A percentile compares a stretch with the other conserved stretches of the same genome.
Evolutionary conservation across 2,329 filamentous ascomycete species (phyloP).

Genomic region (Cordyceps tenuipes): DNA sequence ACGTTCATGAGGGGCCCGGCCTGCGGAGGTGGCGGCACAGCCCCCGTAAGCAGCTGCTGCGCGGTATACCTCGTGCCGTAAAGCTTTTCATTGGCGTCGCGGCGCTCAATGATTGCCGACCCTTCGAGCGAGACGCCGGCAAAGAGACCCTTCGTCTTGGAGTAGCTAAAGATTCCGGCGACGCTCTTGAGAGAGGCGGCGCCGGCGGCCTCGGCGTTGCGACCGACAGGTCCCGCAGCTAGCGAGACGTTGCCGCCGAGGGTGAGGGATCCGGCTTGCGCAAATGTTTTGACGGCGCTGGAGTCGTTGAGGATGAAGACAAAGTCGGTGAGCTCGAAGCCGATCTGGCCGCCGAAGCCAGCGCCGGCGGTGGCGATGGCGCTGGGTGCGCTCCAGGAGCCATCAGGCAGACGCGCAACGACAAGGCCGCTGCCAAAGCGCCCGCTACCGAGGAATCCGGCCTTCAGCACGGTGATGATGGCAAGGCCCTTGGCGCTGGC

Average conservation of each 20-base stretch:
- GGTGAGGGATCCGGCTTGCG: slow-evolving; percentile 83
- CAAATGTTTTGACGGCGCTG: slow-evolving; percentile 84
- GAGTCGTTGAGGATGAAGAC: slow-evolving; percentile 97
- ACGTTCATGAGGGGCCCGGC: slow-evolving; percentile 79
- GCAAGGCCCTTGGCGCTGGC: slow-evolving; percentile 87
- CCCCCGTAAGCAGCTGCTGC: slow-evolving; percentile 69
- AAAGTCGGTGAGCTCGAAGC: slow-evolving; percentile 84
- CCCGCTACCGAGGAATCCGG: slow-evolving; percentile 74
- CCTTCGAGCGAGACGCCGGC: slow-evolving; percentile 93
- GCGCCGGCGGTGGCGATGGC: slow-evolving; percentile 75
- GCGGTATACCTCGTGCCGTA: slow-evolving; percentile 81
- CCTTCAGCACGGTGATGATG: slow-evolving; percentile 79
- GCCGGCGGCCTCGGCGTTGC: slow-evolving; percentile 92
- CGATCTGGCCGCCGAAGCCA: slow-evolving; percentile 78
- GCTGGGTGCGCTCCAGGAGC: slow-evolving; percentile 71
- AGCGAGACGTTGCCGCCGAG: slow-evolving; percentile 94
- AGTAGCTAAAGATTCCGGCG: slow-evolving; percentile 91
- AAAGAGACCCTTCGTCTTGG: slow-evolving; percentile 95
- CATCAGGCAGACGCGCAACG: slow-evolving; percentile 69
- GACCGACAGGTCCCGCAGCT: slow-evolving; percentile 84
- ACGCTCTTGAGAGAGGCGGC: slow-evolving; percentile 85
- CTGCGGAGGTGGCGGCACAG: slow-evolving; percentile 67
- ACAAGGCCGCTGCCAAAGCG: slow-evolving; percentile 77
- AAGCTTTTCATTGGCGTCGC: slow-evolving; percentile 94
- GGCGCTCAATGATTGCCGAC: slow-evolving; percentile 83